Evolutionary conservation across 2,329 filamentous ascomycete genomes (phyloP).

Genomic region (Catunica adiposa): DNA sequence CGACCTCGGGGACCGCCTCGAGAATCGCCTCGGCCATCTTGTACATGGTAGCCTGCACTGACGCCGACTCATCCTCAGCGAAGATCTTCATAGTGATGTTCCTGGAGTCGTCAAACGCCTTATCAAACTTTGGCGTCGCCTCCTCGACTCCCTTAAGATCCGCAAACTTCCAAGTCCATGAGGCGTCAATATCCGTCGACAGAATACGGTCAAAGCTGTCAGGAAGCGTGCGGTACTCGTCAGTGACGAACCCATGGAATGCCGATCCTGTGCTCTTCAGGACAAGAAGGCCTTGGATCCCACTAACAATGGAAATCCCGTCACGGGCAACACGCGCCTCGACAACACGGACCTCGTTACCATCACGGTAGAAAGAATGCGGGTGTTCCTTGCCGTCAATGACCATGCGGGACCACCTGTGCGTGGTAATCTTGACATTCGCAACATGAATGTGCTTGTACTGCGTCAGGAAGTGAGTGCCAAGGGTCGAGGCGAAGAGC

Average conservation of each 20-base stretch:
- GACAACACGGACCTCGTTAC: conserved; percentile 71
- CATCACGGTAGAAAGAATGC: conserved; percentile 85
- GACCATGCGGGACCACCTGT: conserved; percentile 81
- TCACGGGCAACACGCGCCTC: conserved; percentile 52
- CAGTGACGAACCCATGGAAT: conserved; percentile 84
- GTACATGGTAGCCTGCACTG: conserved; percentile 96
- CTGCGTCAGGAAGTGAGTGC: conserved; percentile 71
- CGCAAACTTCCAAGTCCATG: conserved; percentile 74
- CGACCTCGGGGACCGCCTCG: conserved; percentile 52
- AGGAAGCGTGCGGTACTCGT: conserved; percentile 79
- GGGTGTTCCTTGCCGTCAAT: conserved; percentile 82
- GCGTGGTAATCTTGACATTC: conserved; percentile 64
- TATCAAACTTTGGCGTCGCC: conserved; percentile 52
- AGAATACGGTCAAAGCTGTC: conserved; percentile 94
- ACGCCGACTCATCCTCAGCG: conserved; percentile 76
- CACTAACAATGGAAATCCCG: conserved; percentile 60
- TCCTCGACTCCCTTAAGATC: conserved; percentile 50
- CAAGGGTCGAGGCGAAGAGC: conserved; percentile 72
- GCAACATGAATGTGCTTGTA: conserved; percentile 80
- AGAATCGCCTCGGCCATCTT: conserved; percentile 90
- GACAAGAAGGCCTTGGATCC: conserved; percentile 67
- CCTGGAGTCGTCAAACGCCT: conserved; percentile 61
- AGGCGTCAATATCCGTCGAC: conserved; percentile 77
- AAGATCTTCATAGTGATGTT: conserved; percentile 82
- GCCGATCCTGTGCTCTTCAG: conserved; percentile 93